Conservation (phyloP, 257 asterid genomes). For the Solanum peruvianum region DNA sequence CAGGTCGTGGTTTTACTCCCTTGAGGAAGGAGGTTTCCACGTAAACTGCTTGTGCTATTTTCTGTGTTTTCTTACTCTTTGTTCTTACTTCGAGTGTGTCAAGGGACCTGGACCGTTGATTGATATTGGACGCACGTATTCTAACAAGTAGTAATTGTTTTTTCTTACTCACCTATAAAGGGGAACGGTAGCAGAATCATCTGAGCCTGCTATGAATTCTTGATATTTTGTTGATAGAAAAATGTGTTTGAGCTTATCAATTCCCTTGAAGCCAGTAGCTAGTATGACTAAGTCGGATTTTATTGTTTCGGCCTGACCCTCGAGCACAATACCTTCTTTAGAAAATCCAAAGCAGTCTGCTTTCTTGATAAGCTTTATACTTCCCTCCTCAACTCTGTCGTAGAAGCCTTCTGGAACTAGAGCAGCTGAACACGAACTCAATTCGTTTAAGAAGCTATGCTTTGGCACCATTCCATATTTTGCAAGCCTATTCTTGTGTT, state of each 20-base stretch:
- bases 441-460: conserved; percentile 21
- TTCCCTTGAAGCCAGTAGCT: conserved; percentile 35
- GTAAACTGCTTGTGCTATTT: no score
- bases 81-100: no score
- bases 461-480: conserved; percentile 30
- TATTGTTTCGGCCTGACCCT: conserved; percentile 6
- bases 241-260: conserved; percentile 22
- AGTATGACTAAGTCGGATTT: conserved; percentile 28
- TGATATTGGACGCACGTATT: no score
- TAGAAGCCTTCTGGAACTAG: conserved; percentile 34
- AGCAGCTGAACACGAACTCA: conserved; percentile 16
- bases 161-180: conserved; percentile 26
- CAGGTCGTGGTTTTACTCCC: no score
- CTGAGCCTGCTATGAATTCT: conserved; percentile 6
- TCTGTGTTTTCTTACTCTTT: no score
- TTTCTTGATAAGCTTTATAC: conserved; percentile 26
- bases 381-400: conserved; percentile 36
- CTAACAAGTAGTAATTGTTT: background rate
- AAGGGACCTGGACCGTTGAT: no score
- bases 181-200: conserved; percentile 6
- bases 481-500: conserved; percentile 14
- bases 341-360: conserved; percentile 18
- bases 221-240: conserved; percentile 18
- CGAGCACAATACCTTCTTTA: conserved; percentile 22
- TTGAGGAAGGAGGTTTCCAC: no score